phyloP scores from a whole-genome alignment of 768 basidiomycete genomes.

The Dentipellis sp. region DNA sequence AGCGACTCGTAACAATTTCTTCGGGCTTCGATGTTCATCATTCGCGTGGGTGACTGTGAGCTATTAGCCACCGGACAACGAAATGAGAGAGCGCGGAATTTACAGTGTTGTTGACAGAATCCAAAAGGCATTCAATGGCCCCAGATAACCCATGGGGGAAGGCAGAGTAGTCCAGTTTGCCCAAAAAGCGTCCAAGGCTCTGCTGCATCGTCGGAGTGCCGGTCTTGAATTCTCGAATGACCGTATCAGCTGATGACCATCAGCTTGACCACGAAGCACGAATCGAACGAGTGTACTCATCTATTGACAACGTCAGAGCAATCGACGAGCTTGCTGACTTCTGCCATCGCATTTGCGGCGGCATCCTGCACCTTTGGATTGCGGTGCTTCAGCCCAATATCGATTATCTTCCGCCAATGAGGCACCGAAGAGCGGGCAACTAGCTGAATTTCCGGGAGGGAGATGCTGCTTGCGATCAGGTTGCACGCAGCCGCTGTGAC shows the following conservation, averaged over 20 bases:
- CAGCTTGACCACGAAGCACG: background rate
- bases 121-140: constrained; percentile 50
- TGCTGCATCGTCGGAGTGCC: constrained; percentile 54
- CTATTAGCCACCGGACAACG: constrained; percentile 9
- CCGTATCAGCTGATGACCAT: constrained; percentile 28
- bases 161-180: constrained; percentile 54
- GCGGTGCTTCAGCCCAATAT: constrained; percentile 64
- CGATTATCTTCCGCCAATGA: constrained; percentile 61
- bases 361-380: constrained; percentile 60
- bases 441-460: constrained; percentile 41
- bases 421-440: constrained; percentile 34
- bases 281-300: constrained; percentile 41
- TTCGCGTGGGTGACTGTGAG: constrained; percentile 24
- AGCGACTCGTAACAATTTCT: constrained; percentile 44
- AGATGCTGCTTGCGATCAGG: constrained; percentile 57
- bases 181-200: constrained; percentile 62
- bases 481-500: constrained; percentile 64
- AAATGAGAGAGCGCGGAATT: constrained; percentile 14
- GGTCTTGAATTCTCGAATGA: constrained; percentile 52
- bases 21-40: constrained; percentile 47
- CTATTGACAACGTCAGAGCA: constrained; percentile 56
- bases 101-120: constrained; percentile 47
- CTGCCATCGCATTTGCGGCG: constrained; percentile 59
- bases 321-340: constrained; percentile 61
- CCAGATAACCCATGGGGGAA: constrained; percentile 44